Evolutionary conservation across 1,139 yeast genomes (phyloP).

Genomic region (Pneumocystis oryctolagi): DNA sequence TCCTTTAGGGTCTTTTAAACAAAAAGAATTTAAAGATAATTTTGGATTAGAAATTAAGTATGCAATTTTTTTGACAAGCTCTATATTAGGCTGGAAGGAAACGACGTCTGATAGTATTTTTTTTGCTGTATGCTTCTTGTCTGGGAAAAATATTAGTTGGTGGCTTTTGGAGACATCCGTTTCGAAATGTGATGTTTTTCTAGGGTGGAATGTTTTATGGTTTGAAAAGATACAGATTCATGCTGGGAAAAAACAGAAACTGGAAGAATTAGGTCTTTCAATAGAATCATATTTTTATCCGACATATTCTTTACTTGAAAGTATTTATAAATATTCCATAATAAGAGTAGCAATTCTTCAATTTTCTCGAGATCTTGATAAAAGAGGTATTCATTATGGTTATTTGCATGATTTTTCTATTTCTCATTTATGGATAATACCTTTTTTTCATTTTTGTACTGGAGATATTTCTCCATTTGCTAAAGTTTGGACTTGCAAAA

Average conservation of each 20-base stretch:
- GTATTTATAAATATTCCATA: conserved; percentile 6
- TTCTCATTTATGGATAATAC: not conserved
- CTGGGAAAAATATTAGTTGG: not conserved
- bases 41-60: conserved; percentile 2
- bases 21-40: conserved; percentile 8
- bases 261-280: not conserved
- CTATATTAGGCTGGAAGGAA: conserved; percentile 8
- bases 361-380: conserved; percentile 8
- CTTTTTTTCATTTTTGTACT: not conserved
- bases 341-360: conserved; percentile 8
- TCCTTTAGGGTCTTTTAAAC: conserved; percentile 2
- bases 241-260: not conserved
- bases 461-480: not conserved
- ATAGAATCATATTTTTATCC: not conserved
- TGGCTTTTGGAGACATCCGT: not conserved
- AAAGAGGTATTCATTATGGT: conserved; percentile 4
- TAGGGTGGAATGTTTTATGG: not conserved
- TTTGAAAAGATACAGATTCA: not conserved
- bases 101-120: conserved; percentile 3
- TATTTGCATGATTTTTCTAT: not conserved
- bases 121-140: conserved; percentile 5
- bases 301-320: conserved; percentile 2
- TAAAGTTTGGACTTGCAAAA: not conserved
- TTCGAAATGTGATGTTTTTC: not conserved
- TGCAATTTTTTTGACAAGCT: conserved; percentile 6